phyloP scores from a whole-genome alignment of 805 yeast species.

The Ogataea ganodermae region DNA sequence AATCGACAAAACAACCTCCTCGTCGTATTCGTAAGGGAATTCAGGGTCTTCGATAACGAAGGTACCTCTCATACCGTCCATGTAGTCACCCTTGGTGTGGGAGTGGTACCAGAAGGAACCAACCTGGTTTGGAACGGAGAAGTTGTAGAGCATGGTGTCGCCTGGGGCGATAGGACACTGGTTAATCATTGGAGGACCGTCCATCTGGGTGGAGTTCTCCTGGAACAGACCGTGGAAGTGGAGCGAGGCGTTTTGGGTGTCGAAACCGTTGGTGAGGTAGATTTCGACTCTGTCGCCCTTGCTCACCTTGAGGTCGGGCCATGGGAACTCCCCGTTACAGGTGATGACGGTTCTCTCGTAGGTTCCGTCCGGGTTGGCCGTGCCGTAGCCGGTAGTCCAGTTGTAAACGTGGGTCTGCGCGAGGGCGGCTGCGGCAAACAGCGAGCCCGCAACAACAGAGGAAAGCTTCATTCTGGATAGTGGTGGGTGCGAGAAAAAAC shows the following conservation, averaged over 20 bases:
- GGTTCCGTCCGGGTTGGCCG: conserved; percentile 58
- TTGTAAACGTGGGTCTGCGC: conserved; percentile 62
- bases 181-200: conserved; percentile 84
- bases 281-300: conserved; percentile 79
- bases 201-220: conserved; percentile 74
- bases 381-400: conserved; percentile 67
- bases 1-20: conserved; percentile 67
- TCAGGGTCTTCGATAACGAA: conserved; percentile 68
- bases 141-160: conserved; percentile 72
- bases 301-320: conserved; percentile 78
- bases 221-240: conserved; percentile 96
- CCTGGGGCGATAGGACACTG: conserved; percentile 94
- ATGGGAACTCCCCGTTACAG: conserved; percentile 66
- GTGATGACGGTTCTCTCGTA: conserved; percentile 47
- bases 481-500: conserved; percentile 9
- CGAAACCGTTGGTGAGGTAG: conserved; percentile 74
- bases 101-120: conserved; percentile 99
- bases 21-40: conserved; percentile 76
- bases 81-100: conserved; percentile 85
- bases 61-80: conserved; percentile 87
- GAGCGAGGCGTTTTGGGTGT: conserved; percentile 67
- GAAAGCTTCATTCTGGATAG: conserved; percentile 19
- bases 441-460: conserved; percentile 16
- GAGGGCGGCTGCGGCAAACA: conserved; percentile 21
- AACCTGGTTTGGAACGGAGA: conserved; percentile 77